These are phyloP conservation scores for Wickerhamiella lipophila DNA, from an alignment of 805 yeast genomes.

Conservation along the genomic window DNA sequence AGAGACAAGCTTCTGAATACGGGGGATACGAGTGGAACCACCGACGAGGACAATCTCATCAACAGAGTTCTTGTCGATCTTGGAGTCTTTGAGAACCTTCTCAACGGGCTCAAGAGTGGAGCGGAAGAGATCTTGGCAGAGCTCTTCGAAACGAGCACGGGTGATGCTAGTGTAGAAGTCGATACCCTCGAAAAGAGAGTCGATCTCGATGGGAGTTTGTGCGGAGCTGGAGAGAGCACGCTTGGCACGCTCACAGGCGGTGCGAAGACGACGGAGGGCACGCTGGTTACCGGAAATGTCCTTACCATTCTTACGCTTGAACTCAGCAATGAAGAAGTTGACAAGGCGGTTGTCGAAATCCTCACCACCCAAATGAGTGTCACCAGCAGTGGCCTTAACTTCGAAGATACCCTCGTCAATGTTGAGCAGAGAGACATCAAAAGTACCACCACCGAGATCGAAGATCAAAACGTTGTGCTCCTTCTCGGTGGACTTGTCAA, in stretches of 20 bases:
- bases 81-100: conserved; percentile 86
- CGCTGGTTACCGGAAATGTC: conserved; percentile 86
- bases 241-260: conserved; percentile 99
- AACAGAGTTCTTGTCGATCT: conserved; percentile 68
- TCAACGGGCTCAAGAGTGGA: conserved; percentile 90
- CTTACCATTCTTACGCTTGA: conserved; percentile 87
- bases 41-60: conserved; percentile 95
- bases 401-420: conserved; percentile 95
- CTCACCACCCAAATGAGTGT: conserved; percentile 99
- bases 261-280: conserved; percentile 95
- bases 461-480: conserved; percentile 83
- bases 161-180: conserved; percentile 88
- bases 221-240: conserved; percentile 94
- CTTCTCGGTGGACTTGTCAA: conserved; percentile 72
- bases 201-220: conserved; percentile 92
- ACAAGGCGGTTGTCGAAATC: conserved; percentile 95
- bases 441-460: conserved; percentile 97
- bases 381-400: conserved; percentile 98
- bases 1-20: conserved; percentile 85
- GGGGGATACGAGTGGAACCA: conserved; percentile 99
- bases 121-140: conserved; percentile 86
- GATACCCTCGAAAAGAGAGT: conserved; percentile 88
- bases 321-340: conserved; percentile 83
- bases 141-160: conserved; percentile 97
- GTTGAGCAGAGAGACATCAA: conserved; percentile 84